Conservation (phyloP, 768 basidiomycete genomes). For the Termitomyces sp. region DNA sequence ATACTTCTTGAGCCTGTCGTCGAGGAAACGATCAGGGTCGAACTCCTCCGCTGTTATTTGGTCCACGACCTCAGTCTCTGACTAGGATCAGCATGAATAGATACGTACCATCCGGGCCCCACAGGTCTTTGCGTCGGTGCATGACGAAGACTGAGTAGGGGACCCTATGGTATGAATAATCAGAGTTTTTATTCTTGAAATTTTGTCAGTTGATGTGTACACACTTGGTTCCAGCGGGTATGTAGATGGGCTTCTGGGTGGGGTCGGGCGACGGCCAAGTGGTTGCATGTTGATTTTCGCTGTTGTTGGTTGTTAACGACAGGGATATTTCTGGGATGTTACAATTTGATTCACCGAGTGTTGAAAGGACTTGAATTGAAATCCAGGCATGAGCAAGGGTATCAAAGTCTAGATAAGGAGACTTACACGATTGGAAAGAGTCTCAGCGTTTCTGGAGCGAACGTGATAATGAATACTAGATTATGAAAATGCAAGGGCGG, state of each 20-base stretch:
- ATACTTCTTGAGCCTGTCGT: constrained; percentile 56
- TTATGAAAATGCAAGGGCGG: background rate
- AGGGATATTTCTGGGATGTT: too few species aligned
- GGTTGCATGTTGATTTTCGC: constrained; percentile 42
- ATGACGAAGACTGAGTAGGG: constrained; percentile 57
- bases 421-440: constrained; percentile 51
- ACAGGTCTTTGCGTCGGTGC: constrained; percentile 62
- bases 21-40: constrained; percentile 69
- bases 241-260: constrained; percentile 43
- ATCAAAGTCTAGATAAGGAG: background rate
- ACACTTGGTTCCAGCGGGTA: constrained; percentile 45
- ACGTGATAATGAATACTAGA: background rate
- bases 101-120: constrained; percentile 63
- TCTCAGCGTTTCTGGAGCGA: constrained; percentile 42
- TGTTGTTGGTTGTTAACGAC: constrained; percentile 25
- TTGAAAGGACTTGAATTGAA: too few species aligned
- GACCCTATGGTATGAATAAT: constrained; percentile 21
- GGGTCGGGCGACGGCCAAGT: constrained; percentile 44
- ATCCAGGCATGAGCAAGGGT: background rate
- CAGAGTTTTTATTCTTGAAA: background rate
- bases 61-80: background rate
- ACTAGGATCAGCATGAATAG: background rate
- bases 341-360: too few species aligned
- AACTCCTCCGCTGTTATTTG: constrained; percentile 49
- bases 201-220: constrained; percentile 8